Evolutionary conservation across 768 basidiomycete species (phyloP).

Genomic region (Lactarius deliciosus): DNA sequence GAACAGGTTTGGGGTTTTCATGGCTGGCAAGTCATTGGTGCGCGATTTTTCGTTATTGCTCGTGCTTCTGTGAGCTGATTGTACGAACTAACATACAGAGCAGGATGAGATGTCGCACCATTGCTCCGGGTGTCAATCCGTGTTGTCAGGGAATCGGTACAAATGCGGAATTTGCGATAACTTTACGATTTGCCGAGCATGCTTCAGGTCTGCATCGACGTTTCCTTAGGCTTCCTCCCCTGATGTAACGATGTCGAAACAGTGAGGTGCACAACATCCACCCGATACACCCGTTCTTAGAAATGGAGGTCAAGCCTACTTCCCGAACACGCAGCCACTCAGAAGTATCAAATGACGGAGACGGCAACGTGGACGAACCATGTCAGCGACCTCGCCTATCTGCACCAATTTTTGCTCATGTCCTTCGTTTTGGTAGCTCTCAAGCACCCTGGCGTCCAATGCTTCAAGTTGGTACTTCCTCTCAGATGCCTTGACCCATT

Average conservation of each 20-base stretch:
- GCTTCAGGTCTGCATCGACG: conserved; percentile 60
- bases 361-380: conserved; percentile 23
- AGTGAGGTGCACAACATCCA: conserved; percentile 92
- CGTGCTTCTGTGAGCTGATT: conserved; percentile 10
- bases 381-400: conserved; percentile 17
- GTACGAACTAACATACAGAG: conserved; percentile 44
- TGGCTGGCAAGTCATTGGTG: conserved; percentile 90
- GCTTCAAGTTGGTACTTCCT: conserved; percentile 27
- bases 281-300: conserved; percentile 83
- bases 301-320: conserved; percentile 62
- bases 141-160: conserved; percentile 64
- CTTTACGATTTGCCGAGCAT: conserved; percentile 79
- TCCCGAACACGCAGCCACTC: conserved; percentile 43
- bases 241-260: conserved; percentile 19
- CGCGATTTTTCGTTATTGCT: conserved; percentile 34
- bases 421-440: conserved; percentile 21
- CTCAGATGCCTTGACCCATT: background rate
- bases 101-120: conserved; percentile 65
- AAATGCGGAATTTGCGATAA: conserved; percentile 82
- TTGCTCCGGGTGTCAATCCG: conserved; percentile 80
- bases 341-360: conserved; percentile 35
- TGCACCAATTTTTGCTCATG: conserved; percentile 8
- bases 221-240: conserved; percentile 8
- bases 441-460: conserved; percentile 27
- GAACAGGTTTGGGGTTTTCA: conserved; percentile 83